These are phyloP conservation scores for Cyclotella atomus DNA, from an alignment of 108 stramenopile genomes.

Conservation along the genomic window DNA sequence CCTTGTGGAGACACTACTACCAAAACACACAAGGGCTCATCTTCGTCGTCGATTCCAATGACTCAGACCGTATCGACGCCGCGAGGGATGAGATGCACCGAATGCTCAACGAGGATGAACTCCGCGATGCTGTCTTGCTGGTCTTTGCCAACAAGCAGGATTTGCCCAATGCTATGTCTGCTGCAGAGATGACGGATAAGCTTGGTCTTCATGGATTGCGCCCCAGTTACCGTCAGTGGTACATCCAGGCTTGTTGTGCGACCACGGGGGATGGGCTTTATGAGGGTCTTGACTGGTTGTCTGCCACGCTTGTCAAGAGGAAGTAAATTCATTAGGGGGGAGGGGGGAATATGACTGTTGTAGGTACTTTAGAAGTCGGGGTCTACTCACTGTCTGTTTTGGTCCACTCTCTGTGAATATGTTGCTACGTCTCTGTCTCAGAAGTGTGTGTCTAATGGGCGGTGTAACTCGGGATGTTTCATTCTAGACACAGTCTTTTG, in stretches of 20 bases:
- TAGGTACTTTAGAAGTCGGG: conserved; percentile 23
- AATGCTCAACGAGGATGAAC: conserved; percentile 96
- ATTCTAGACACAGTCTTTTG: background rate
- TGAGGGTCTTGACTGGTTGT: conserved; percentile 98
- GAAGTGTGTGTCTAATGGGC: background rate
- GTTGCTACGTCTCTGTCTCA: conserved; percentile 1
- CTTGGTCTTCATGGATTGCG: conserved; percentile 93
- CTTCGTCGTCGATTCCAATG: conserved; percentile 98
- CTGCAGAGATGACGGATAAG: conserved; percentile 94
- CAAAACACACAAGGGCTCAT: conserved; percentile 98
- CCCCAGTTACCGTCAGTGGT: conserved; percentile 95
- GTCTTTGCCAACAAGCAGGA: conserved; percentile 99
- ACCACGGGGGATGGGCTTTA: conserved; percentile 97
- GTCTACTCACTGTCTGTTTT: conserved; percentile 2
- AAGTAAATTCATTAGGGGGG: conserved; percentile 48
- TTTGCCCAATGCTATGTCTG: conserved; percentile 95
- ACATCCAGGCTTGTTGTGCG: conserved; percentile 98
- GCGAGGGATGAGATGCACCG: conserved; percentile 96
- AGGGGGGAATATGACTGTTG: background rate
- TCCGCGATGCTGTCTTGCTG: conserved; percentile 92
- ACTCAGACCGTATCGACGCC: conserved; percentile 95
- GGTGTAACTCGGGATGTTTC: background rate
- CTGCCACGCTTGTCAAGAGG: conserved; percentile 90
- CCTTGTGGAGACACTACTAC: conserved; percentile 99
- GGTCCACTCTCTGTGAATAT: background rate